These are phyloP conservation scores for Botrytis galanthina DNA, from an alignment of 2,329 filamentous ascomycete species.

Conservation along the genomic window DNA sequence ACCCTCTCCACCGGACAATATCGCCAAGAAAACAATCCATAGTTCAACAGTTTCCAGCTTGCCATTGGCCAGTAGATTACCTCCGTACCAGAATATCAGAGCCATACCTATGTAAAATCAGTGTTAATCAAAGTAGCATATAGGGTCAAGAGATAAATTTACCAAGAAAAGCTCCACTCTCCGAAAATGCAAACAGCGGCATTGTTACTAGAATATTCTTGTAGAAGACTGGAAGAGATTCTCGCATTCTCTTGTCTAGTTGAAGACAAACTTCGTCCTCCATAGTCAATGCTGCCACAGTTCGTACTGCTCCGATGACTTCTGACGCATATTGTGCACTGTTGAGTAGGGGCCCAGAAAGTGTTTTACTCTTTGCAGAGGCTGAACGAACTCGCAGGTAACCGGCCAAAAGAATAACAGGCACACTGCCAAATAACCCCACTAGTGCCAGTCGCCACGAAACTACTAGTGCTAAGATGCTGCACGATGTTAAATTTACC, in stretches of 20 bases:
- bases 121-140: not conserved
- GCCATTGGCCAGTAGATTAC: slow-evolving; percentile 64
- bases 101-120: slow-evolving; percentile 55
- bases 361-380: slow-evolving; percentile 43
- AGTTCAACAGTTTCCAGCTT: slow-evolving; percentile 80
- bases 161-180: slow-evolving; percentile 34
- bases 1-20: slow-evolving; percentile 86
- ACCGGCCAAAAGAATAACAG: slow-evolving; percentile 60
- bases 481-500: slow-evolving; percentile 60
- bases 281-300: slow-evolving; percentile 45
- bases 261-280: slow-evolving; percentile 39
- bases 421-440: slow-evolving; percentile 37
- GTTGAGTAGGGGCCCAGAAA: slow-evolving; percentile 45
- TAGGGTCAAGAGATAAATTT: slow-evolving; percentile 59
- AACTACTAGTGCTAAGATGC: slow-evolving; percentile 16
- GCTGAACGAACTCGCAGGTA: slow-evolving; percentile 56
- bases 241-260: slow-evolving; percentile 39
- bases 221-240: slow-evolving; percentile 27
- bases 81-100: slow-evolving; percentile 87
- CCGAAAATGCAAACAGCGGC: slow-evolving; percentile 33
- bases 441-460: slow-evolving; percentile 43
- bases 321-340: slow-evolving; percentile 48
- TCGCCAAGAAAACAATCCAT: slow-evolving; percentile 80
- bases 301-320: slow-evolving; percentile 46
- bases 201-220: slow-evolving; percentile 30